Evolutionary conservation across 2,329 filamentous ascomycete species (phyloP).

Genomic region (Calonectria honghensis): DNA sequence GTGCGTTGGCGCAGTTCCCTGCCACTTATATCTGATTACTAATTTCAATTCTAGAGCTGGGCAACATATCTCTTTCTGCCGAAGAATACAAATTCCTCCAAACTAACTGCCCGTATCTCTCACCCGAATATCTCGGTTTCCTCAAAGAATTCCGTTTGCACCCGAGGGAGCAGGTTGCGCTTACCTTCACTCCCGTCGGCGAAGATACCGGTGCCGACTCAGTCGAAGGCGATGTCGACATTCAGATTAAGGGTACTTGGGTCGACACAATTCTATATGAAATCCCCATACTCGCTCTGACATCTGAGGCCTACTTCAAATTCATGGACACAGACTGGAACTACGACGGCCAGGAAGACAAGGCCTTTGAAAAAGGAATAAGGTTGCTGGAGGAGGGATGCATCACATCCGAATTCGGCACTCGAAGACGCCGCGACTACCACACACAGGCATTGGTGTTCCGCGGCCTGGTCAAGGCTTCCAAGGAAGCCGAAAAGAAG

Average conservation of each 20-base stretch:
- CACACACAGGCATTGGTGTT: slow-evolving; percentile 96
- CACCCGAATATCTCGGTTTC: slow-evolving; percentile 84
- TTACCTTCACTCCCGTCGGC: slow-evolving; percentile 77
- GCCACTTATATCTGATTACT: slow-evolving; percentile 46
- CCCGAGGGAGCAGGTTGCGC: slow-evolving; percentile 85
- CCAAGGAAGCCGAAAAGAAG: slow-evolving; percentile 79
- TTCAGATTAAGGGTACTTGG: slow-evolving; percentile 89
- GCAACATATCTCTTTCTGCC: slow-evolving; percentile 84
- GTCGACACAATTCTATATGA: slow-evolving; percentile 98
- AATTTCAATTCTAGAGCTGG: slow-evolving; percentile 78
- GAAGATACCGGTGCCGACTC: slow-evolving; percentile 77
- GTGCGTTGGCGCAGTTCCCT: slow-evolving; percentile 66
- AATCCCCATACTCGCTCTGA: slow-evolving; percentile 92
- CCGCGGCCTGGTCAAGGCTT: slow-evolving; percentile 87
- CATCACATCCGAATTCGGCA: slow-evolving; percentile 95
- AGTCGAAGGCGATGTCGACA: slow-evolving; percentile 83
- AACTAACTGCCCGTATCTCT: slow-evolving; percentile 87
- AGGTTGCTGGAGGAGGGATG: slow-evolving; percentile 88
- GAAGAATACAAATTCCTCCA: slow-evolving; percentile 89
- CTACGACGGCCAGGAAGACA: slow-evolving; percentile 89
- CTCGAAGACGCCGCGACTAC: slow-evolving; percentile 91
- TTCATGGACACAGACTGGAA: slow-evolving; percentile 97
- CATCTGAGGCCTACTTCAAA: slow-evolving; percentile 97
- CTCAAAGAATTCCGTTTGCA: slow-evolving; percentile 87
- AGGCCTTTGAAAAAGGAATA: slow-evolving; percentile 87